Conservation (phyloP, 2,329 filamentous ascomycete genomes). For the Ciborinia camelliae region DNA sequence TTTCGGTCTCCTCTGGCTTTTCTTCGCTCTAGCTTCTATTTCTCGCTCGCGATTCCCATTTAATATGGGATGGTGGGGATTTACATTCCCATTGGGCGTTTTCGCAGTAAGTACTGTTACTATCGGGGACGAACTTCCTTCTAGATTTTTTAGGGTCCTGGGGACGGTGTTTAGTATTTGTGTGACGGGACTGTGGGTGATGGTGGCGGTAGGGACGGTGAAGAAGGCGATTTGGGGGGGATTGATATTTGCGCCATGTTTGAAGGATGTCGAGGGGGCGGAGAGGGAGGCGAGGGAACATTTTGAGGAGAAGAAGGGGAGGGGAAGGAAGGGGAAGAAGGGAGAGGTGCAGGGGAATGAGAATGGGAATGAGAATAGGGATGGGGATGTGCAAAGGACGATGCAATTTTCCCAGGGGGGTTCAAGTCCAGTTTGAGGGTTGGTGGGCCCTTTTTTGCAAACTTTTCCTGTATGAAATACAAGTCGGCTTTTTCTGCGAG, state of each 20-base stretch:
- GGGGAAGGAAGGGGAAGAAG: neutral
- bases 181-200: constrained; percentile 54
- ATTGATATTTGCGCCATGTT: constrained; percentile 53
- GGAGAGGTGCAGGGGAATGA: too few species aligned
- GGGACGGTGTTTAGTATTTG: constrained; percentile 49
- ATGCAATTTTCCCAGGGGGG: too few species aligned
- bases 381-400: neutral
- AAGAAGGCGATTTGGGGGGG: constrained; percentile 47
- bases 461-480: too few species aligned
- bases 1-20: constrained; percentile 53
- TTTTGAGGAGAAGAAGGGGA: constrained; percentile 1
- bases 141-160: constrained; percentile 52
- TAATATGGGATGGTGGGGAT: constrained; percentile 62
- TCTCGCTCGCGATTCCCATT: constrained; percentile 50
- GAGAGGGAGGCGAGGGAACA: constrained; percentile 15
- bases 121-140: constrained; percentile 51
- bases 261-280: constrained; percentile 39
- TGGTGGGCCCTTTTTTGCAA: neutral
- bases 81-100: constrained; percentile 57
- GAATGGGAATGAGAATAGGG: too few species aligned
- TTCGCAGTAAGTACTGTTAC: constrained; percentile 49
- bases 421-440: neutral
- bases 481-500: too few species aligned
- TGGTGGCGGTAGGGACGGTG: constrained; percentile 50
- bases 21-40: constrained; percentile 51